Evolutionary conservation across 2,329 filamentous ascomycete species (phyloP), one percentile per base, ranked within the genome.

Genomic region (Daldinia eschscholtzii): DNA sequence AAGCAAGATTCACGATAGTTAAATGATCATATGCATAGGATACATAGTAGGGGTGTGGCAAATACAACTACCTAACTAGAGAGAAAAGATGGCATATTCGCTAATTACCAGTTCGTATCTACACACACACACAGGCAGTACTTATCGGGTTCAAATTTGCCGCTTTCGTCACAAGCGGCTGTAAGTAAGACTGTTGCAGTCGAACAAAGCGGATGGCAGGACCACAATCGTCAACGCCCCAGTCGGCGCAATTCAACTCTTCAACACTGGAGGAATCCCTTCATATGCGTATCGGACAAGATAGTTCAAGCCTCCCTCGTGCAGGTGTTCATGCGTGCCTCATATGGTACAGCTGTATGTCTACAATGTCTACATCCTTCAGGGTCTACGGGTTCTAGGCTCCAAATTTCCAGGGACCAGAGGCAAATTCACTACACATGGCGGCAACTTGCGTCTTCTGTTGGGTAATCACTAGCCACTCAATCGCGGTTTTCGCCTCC

Each of bases 151-250:
- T 67, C 15, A 18, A n/a, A 61, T 72, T 73, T 72, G 71, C 74
- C 74, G 68, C 75, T 73, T 73, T 76, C 74, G 75, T 76, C 75
- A 77, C 71, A 65, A 58, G 65, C 61, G 68, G 70, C 67, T 65
- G 28, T 60, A 60, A 37, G 50, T 52, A 61, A 61, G 64, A 67
- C 64, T 26, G 64, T 65, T 41, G 48, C 39, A 50, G 56, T 67
- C 33, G 28, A 59, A 63, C 62, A 58, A 59, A 53, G 60, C 44
- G 57, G 58, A 44, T 56, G 28, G 10, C 26, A 37, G 61, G 37
- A 50, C 30, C 20, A 55, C 50, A 35, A n/a, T 60, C 52, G 58
- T 64, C 55, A 48, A 53, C 67, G 62, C 59, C 50, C 60, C 44
- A 58, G 57, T 62, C 59, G 37, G 58, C 30, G 6, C 28, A 33